These are phyloP conservation scores for Saccharum officinarum DNA, from an alignment of 176 grass and related monocot species.

Conservation along the genomic window DNA sequence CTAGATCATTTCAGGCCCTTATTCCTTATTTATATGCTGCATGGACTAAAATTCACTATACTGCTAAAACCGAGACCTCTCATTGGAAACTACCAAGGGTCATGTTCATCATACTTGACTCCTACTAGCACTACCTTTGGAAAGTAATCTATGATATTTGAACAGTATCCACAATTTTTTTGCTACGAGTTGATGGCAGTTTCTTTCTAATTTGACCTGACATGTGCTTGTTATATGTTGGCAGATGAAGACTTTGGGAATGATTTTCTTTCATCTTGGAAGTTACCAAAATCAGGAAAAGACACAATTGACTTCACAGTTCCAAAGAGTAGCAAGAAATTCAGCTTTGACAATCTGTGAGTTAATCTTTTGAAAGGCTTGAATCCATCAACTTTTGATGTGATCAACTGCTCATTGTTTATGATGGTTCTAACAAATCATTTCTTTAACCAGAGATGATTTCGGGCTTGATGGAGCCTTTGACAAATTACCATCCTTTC, in stretches of 20 bases:
- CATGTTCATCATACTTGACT: slow-evolving; percentile 19
- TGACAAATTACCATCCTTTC: slow-evolving; percentile 81
- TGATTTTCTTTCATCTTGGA: slow-evolving; percentile 87
- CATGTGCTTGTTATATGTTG: slow-evolving; percentile 20
- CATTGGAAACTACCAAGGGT: not conserved
- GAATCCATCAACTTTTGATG: slow-evolving; percentile 19
- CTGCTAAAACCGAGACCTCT: slow-evolving; percentile 17
- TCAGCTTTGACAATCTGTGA: slow-evolving; percentile 89
- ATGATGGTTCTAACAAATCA: slow-evolving; percentile 22
- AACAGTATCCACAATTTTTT: not conserved
- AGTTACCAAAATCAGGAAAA: slow-evolving; percentile 60
- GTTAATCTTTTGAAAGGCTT: slow-evolving; percentile 33
- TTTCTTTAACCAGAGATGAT: slow-evolving; percentile 72
- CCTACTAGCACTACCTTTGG: not conserved
- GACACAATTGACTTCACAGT: slow-evolving; percentile 71
- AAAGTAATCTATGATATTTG: slow-evolving; percentile 27
- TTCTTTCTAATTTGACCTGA: slow-evolving; percentile 20
- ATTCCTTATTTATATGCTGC: slow-evolving; percentile 26
- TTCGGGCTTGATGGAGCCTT: slow-evolving; percentile 86
- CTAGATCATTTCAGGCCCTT: slow-evolving; percentile 4
- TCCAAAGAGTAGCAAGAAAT: slow-evolving; percentile 65
- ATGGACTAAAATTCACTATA: slow-evolving; percentile 25
- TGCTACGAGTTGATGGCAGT: not conserved
- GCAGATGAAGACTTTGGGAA: slow-evolving; percentile 92
- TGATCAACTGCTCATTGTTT: not conserved